Evolutionary conservation across 2,329 filamentous ascomycete genomes (phyloP), one percentile per base, ranked within the genome.

Genomic region (Penicillium sp.): DNA sequence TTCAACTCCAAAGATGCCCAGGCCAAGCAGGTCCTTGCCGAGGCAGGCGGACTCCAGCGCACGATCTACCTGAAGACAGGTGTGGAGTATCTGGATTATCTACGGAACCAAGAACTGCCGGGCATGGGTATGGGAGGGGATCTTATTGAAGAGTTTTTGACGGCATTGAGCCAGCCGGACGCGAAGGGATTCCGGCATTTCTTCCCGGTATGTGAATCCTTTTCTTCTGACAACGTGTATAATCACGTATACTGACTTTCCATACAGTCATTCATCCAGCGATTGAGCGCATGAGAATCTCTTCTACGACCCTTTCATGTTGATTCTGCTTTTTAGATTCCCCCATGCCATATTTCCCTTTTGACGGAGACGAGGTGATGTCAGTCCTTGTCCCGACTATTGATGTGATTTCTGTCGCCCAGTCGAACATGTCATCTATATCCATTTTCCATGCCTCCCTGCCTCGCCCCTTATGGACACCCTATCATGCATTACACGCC

Each of bases 31-130:
- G 90, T 97, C 1, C 83, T 99, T 39, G 87, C 87, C 54, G 95
- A 99, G 78, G 91, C 96, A 60, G 92, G 92, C 3, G 85, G 83
- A 3, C 78, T 99, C 57, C 92, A 99, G 75, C 91, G 95, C 76
- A 88, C 85, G 35, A 95, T 99, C 60, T 93, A 97, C 71, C 83
- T 85, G 65, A 98, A 98, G 79, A 93, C 91, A 13, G 95, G 95
- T 26, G 85, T 90, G 51, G 82, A 86, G 55, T 98, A 96, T 72
- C 82, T 93, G 24, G 71, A 75, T 35, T 81, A 78, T 64, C 69
- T 81, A 35, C 73, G 78, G 26, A 69, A 69, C 46, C 74, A 72
- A 24, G 79, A 81, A 60, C 59, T 81, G 49, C 77, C 76, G 24
- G 73, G 74, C 11, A 76, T 81, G 73, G 79, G 79, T 39, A 80